Conservation (phyloP, 2,329 filamentous ascomycete genomes). For the Trichocomaceae sp. region DNA sequence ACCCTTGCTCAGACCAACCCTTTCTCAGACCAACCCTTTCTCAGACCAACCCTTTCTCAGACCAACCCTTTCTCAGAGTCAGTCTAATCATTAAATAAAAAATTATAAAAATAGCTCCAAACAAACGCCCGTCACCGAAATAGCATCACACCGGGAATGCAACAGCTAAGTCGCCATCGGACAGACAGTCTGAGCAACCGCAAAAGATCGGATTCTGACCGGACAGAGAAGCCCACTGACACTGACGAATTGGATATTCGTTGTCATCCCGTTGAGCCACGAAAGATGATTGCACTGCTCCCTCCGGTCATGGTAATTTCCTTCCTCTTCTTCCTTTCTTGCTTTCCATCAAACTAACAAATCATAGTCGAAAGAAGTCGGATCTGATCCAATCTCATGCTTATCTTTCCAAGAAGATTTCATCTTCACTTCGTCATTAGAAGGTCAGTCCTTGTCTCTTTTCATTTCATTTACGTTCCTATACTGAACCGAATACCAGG, state of each 20-base stretch:
- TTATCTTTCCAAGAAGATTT: conserved; percentile 88
- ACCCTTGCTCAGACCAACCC: no score
- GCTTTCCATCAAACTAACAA: neutral
- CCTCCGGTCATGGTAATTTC: conserved; percentile 75
- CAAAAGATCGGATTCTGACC: conserved; percentile 64
- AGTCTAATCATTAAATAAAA: neutral
- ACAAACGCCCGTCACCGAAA: conserved; percentile 33
- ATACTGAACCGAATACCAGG: conserved; percentile 41
- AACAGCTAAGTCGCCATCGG: conserved; percentile 51
- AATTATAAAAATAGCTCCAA: conserved; percentile 26
- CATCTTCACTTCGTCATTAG: conserved; percentile 87
- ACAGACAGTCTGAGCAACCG: conserved; percentile 56
- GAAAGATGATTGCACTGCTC: conserved; percentile 73
- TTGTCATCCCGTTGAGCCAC: conserved; percentile 76
- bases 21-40: no score
- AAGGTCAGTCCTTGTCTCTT: conserved; percentile 56
- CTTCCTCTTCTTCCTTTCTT: neutral
- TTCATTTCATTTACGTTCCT: conserved; percentile 2
- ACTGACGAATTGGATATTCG: conserved; percentile 54
- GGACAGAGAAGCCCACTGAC: conserved; percentile 43
- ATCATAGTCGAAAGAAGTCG: conserved; percentile 67
- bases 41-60: neutral
- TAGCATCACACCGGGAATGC: conserved; percentile 26
- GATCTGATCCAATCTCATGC: conserved; percentile 82
- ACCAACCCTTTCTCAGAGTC: neutral